Evolutionary conservation across 2,329 filamentous ascomycete species (phyloP), one percentile per base, ranked within the genome.

Genomic region (Verticillium nubilum): DNA sequence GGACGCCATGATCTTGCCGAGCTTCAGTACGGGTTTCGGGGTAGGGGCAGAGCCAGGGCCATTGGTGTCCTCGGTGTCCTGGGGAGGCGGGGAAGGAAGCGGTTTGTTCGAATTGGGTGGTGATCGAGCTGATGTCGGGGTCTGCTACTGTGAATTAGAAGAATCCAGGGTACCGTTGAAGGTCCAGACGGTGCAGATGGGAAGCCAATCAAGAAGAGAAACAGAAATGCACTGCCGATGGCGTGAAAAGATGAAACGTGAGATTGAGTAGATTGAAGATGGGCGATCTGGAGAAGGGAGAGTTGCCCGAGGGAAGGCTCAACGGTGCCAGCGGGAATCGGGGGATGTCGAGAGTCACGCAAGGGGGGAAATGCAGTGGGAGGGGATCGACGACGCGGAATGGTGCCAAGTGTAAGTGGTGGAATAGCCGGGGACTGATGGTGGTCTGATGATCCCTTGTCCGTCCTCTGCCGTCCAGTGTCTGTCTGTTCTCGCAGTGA

Each of bases 1-100:
- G 55, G 80, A 80, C 52, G 83, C 77, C 79, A 87, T 87, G 73
- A 85, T 86, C 69, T 80, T 78, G 62, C 79, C 75, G 42, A 86
- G 72, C 67, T 78, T 83, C 61, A 85, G 70, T 60, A 80, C 71
- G 35, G 78, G 79, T 63, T 73, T 78, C 59, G 70, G 69, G 50
- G 74, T 70, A 56, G 64, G 60, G 63, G 58, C 63, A 64, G 67
- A 62, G 62, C 60, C 60, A 55, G 70, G 70, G 61, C 70, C 72
- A 67, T 74, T 69, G 60, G 73, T 71, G 64, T 74, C 70, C 62
- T 80, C 76, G 64, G 73, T 72, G 59, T 74, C 74, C 19, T 70
- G 72, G 47, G 74, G 71, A 62, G 83, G 82, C 57, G 82, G 79
- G 53, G 78, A 81, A 47, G 83, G 83, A 56, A 86, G 74, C 54